These are phyloP conservation scores for Taxillus chinensis DNA, from an alignment of 164 flowering plant genomes.

Conservation along the genomic window DNA sequence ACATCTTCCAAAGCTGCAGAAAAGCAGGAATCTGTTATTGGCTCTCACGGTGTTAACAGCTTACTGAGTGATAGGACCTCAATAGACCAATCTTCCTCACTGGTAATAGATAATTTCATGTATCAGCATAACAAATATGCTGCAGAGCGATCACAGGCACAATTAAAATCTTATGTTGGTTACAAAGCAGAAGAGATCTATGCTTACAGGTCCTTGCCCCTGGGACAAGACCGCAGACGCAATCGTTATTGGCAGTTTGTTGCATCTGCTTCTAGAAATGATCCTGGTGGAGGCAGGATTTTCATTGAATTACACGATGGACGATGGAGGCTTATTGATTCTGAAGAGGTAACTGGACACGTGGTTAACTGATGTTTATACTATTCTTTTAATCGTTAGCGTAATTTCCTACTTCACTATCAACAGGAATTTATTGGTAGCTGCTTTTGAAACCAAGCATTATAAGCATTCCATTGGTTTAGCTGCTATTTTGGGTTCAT, in stretches of 20 bases:
- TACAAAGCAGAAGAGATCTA: background rate
- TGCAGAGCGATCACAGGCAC: background rate
- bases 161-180: conserved; percentile 1
- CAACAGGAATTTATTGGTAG: too few relatives aligned
- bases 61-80: background rate
- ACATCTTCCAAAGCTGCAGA: background rate
- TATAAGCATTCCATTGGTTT: too few relatives aligned
- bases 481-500: too few relatives aligned
- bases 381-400: too few relatives aligned
- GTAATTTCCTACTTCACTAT: too few relatives aligned
- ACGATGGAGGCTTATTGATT: conserved; percentile 3
- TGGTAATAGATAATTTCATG: background rate
- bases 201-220: conserved; percentile 3
- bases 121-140: background rate
- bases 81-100: background rate
- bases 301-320: conserved; percentile 2
- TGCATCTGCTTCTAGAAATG: background rate
- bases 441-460: too few relatives aligned
- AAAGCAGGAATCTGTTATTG: background rate
- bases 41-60: background rate
- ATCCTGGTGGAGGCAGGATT: conserved; percentile 3
- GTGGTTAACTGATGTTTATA: background rate
- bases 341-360: background rate
- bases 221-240: background rate
- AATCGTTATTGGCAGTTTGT: conserved; percentile 6